Evolutionary conservation across 169 alveolate genomes (phyloP).

Genomic region (Eimeria acervulina): DNA sequence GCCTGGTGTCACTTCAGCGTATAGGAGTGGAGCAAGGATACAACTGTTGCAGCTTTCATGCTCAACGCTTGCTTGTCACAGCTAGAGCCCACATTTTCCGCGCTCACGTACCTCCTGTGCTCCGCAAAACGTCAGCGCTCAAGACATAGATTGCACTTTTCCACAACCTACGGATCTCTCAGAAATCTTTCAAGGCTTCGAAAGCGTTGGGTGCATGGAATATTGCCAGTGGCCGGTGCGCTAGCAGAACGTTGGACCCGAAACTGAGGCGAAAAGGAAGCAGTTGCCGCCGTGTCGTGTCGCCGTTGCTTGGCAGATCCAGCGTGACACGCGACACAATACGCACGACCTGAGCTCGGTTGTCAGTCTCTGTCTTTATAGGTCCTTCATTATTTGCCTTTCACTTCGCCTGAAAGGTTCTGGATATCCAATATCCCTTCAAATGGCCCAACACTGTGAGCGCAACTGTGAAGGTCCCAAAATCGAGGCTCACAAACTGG

Average conservation of each 20-base stretch:
- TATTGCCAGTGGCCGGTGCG: background rate
- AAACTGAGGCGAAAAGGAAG: background rate
- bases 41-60: background rate
- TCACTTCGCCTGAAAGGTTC: too few species aligned
- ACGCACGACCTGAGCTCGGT: background rate
- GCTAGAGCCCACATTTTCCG: background rate
- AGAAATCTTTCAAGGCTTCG: background rate
- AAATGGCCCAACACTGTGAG: background rate
- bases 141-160: background rate
- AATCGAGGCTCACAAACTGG: background rate
- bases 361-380: background rate
- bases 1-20: background rate
- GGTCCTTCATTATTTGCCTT: background rate
- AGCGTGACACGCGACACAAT: background rate
- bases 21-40: background rate
- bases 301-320: background rate
- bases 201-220: background rate
- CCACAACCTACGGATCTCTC: background rate
- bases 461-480: background rate
- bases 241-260: background rate
- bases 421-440: background rate
- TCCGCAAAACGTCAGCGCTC: background rate
- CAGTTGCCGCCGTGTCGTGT: too few species aligned
- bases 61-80: background rate
- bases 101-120: background rate